Conservation (phyloP, 768 basidiomycete species). For the Suillus brevipes region DNA sequence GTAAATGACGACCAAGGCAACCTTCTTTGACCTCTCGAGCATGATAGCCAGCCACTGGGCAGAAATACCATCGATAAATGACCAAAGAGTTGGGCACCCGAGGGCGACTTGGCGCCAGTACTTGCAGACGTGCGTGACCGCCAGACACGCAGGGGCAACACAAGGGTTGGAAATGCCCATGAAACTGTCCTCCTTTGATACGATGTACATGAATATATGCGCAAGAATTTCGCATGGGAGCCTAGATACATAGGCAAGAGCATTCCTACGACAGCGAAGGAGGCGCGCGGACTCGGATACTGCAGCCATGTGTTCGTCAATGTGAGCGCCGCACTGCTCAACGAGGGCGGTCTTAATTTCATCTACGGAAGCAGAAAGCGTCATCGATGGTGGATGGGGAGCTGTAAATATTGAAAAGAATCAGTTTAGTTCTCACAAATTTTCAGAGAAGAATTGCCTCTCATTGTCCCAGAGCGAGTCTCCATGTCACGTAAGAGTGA, state of each 20-base stretch:
- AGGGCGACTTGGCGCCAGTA: slow-evolving; percentile 58
- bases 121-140: slow-evolving; percentile 60
- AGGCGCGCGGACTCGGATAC: slow-evolving; percentile 14
- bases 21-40: slow-evolving; percentile 44
- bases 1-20: slow-evolving; percentile 30
- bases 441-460: background rate
- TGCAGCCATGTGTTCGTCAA: slow-evolving; percentile 20
- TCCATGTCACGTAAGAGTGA: background rate
- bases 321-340: slow-evolving; percentile 8
- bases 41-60: slow-evolving; percentile 44
- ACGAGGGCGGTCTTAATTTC: background rate
- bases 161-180: background rate
- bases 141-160: slow-evolving; percentile 30
- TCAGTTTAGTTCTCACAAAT: background rate
- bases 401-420: background rate
- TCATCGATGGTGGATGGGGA: background rate
- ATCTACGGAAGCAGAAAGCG: background rate
- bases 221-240: slow-evolving; percentile 25
- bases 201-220: slow-evolving; percentile 16
- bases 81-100: slow-evolving; percentile 58
- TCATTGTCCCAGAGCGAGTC: background rate
- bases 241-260: slow-evolving; percentile 18
- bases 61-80: slow-evolving; percentile 37
- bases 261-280: slow-evolving; percentile 19
- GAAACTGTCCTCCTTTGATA: too few relatives aligned